Evolutionary conservation across 768 basidiomycete species (phyloP).

Genomic region (Podaxis sp.): DNA sequence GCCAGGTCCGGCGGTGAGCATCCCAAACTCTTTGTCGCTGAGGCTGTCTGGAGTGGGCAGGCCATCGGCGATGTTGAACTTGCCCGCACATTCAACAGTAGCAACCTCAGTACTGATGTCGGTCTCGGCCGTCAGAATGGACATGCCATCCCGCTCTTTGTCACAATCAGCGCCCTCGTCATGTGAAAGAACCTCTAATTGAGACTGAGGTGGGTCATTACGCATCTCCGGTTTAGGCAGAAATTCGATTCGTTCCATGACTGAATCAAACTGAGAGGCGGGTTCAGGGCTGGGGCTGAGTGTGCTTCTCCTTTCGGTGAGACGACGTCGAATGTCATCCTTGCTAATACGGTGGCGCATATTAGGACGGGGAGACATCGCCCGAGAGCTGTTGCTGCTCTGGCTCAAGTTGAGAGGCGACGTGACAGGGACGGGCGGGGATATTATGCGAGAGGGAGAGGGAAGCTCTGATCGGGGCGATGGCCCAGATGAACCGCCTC

Average conservation of each 20-base stretch:
- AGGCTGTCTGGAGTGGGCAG: slow-evolving; percentile 14
- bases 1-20: slow-evolving; percentile 20
- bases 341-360: slow-evolving; percentile 45
- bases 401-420: slow-evolving; percentile 12
- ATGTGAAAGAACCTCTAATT: background rate
- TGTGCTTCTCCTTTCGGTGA: slow-evolving; percentile 39
- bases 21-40: slow-evolving; percentile 29
- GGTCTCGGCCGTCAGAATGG: slow-evolving; percentile 35
- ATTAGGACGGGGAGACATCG: slow-evolving; percentile 15
- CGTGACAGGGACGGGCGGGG: slow-evolving; percentile 3
- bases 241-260: slow-evolving; percentile 1
- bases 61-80: slow-evolving; percentile 23
- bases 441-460: background rate
- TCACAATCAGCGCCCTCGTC: slow-evolving; percentile 18
- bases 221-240: background rate
- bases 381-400: slow-evolving; percentile 2
- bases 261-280: background rate
- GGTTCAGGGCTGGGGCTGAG: slow-evolving; percentile 32
- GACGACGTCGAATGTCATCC: slow-evolving; percentile 47
- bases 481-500: background rate
- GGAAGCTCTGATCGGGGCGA: slow-evolving; percentile 1
- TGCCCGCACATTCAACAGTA: slow-evolving; percentile 44
- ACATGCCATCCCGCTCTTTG: slow-evolving; percentile 33
- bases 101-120: slow-evolving; percentile 47
- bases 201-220: background rate